Conservation (phyloP, 345 rosid species). For the Acer negundo region DNA sequence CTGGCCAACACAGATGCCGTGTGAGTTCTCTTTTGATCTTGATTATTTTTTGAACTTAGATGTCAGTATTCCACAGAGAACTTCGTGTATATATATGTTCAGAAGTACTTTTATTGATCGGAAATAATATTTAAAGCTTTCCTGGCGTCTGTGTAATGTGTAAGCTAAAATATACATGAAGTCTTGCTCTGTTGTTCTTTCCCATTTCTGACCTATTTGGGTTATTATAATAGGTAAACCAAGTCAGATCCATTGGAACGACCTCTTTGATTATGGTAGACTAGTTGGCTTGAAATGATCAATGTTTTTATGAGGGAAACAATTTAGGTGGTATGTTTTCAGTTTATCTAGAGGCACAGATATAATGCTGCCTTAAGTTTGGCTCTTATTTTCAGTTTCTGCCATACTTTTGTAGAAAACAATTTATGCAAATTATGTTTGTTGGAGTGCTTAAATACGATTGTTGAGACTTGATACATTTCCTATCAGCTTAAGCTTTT, state of each 20-base stretch:
- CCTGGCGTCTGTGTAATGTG: constrained; percentile 8
- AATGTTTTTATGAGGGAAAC: neutral
- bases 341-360: neutral
- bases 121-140: neutral
- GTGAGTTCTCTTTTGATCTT: constrained; percentile 44
- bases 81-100: neutral
- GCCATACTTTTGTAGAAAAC: neutral
- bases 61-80: neutral
- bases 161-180: neutral
- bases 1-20: constrained; percentile 96
- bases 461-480: too few relatives aligned
- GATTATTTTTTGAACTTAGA: constrained; percentile 4
- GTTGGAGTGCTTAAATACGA: too few relatives aligned
- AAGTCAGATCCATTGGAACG: neutral
- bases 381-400: neutral
- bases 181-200: neutral
- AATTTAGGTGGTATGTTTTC: neutral
- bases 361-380: neutral
- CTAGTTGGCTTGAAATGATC: constrained; percentile 1
- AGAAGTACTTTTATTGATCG: constrained; percentile 5
- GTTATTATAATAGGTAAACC: constrained; percentile 1
- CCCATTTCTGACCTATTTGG: neutral
- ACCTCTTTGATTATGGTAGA: constrained; percentile 10
- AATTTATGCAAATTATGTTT: neutral
- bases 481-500: too few relatives aligned